phyloP scores from a whole-genome alignment of 202 grass and related monocot species.

The Alloteropsis angusta region DNA sequence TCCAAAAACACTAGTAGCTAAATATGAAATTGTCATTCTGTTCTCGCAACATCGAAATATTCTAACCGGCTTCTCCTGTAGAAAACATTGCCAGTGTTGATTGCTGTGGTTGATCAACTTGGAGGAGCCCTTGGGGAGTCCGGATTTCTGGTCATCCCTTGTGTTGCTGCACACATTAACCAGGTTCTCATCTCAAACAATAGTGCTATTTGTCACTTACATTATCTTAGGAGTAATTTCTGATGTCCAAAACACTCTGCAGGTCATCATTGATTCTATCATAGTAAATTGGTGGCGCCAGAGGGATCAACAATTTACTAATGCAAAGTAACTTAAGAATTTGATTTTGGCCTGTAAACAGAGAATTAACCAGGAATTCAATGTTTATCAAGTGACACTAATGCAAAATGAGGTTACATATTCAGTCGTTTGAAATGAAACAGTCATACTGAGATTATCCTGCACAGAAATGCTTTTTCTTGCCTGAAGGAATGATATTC shows the following conservation, averaged over 20 bases:
- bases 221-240: conserved; percentile 1
- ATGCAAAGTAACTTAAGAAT: conserved; percentile 31
- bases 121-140: conserved; percentile 62
- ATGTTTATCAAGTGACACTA: background rate
- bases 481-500: background rate
- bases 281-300: conserved; percentile 66
- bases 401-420: conserved; percentile 8
- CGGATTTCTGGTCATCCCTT: conserved; percentile 61
- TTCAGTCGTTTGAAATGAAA: conserved; percentile 8
- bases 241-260: conserved; percentile 21
- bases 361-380: background rate
- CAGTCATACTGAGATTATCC: background rate
- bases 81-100: conserved; percentile 82
- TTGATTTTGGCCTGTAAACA: background rate
- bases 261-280: conserved; percentile 66
- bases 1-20: background rate
- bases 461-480: background rate
- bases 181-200: conserved; percentile 43
- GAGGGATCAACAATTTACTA: conserved; percentile 38
- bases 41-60: background rate
- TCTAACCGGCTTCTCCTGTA: conserved; percentile 18
- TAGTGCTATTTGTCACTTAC: conserved; percentile 7
- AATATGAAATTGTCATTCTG: conserved; percentile 2
- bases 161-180: conserved; percentile 70
- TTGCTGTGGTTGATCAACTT: conserved; percentile 87